Percentiles rank a stretch among this genome's conserved stretches.
phyloP scores from a whole-genome alignment of 1,139 yeast species.

The Candida sp. region DNA sequence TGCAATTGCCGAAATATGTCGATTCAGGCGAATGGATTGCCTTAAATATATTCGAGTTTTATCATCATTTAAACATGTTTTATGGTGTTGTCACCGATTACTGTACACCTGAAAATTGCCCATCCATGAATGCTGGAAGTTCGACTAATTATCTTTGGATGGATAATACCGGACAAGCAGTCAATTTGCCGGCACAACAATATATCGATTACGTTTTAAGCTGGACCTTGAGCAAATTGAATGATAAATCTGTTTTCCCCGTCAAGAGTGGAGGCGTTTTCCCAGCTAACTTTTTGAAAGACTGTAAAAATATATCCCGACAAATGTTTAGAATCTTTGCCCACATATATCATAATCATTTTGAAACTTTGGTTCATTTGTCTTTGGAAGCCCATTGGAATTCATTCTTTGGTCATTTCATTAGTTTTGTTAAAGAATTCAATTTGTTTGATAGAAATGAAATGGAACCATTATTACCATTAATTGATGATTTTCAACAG shows the following conservation, averaged over 20 bases:
- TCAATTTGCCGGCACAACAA: constrained; percentile 87
- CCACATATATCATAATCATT: constrained; percentile 90
- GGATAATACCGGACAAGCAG: constrained; percentile 72
- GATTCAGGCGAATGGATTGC: constrained; percentile 97
- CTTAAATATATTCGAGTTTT: constrained; percentile 84
- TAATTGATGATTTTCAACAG: constrained; percentile 75
- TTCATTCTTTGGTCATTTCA: constrained; percentile 94
- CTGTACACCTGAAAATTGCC: constrained; percentile 83
- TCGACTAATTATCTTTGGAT: constrained; percentile 90
- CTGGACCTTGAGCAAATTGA: constrained; percentile 85
- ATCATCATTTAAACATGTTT: constrained; percentile 80
- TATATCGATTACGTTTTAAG: constrained; percentile 90
- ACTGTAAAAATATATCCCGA: constrained; percentile 79
- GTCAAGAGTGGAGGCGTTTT: constrained; percentile 93
- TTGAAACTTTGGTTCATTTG: constrained; percentile 85
- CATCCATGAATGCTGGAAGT: constrained; percentile 96
- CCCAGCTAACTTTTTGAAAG: constrained; percentile 80
- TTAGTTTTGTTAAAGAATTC: constrained; percentile 83
- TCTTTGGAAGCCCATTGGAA: constrained; percentile 98
- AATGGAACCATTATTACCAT: constrained; percentile 69
- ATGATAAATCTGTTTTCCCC: constrained; percentile 88
- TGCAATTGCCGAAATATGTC: constrained; percentile 91
- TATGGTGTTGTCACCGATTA: constrained; percentile 87
- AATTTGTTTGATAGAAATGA: constrained; percentile 76
- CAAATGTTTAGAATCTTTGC: constrained; percentile 98